Base-by-base conservation (phyloP, 2,329 filamentous ascomycete genomes). In the Incumbomyces delicatus region DNA sequence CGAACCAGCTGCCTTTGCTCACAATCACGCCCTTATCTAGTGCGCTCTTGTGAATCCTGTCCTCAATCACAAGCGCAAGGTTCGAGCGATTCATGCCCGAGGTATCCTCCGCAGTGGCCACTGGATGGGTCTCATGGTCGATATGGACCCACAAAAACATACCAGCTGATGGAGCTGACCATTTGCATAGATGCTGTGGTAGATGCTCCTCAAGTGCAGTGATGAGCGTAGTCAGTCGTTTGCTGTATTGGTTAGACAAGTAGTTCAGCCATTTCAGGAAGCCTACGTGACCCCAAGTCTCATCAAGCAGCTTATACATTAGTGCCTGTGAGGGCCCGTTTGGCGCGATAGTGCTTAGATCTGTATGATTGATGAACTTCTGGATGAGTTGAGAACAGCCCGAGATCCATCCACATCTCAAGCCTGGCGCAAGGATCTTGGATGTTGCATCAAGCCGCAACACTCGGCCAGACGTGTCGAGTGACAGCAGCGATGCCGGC, bases 231-330 rank as follows among this genome's bases (percentile, higher is more conserved):
- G 95, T 77, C 47, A 92, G 74, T 50, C 90, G 78, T 55, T 72
- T 70, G 1, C 88, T 90, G 62, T 96, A 98, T 64, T 88, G 79
- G 58, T 79, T 65, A 17, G 33, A 35, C 33, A 35, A 12, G 8
- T 17, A 12, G 16, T 17, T 11, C 6, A 40, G 88, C 78, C 58
- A 96, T 51, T 61, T 87, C 76, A 61, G 92, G 85, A 53, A 98
- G 69, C 92, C 92, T 96, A 60, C 96, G 92, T 27, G 90, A 8
- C 22, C 92, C 92, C 92, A 98, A 41, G 81, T 80, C 65, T 95
- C 87, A 53, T 98, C 92, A 2, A 98, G 73, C 17, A 98, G 72
- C 68, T 94, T 94, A 70, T 85, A 88, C 46, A 96, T 4, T 12
- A 35, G 4, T 6, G 12, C 12, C 33, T 35, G 33, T 27, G 33